Conservation (phyloP, 2,329 filamentous ascomycete genomes). For the Cadophora sp. region DNA sequence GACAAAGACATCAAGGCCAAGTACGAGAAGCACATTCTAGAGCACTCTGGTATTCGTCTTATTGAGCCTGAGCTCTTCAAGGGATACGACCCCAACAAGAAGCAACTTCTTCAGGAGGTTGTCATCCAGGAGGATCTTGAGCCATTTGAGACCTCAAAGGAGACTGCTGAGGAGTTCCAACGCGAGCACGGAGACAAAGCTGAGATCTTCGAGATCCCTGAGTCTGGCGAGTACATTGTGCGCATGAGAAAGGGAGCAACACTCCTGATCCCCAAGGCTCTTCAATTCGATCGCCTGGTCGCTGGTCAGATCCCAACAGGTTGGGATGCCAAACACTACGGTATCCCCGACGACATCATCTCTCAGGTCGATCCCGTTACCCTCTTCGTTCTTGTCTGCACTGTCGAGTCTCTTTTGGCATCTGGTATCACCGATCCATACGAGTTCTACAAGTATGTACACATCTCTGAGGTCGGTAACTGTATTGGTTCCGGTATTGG, state of each 20-base stretch:
- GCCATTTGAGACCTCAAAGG: conserved; percentile 95
- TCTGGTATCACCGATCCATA: conserved; percentile 98
- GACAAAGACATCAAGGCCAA: conserved; percentile 98
- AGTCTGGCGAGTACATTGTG: conserved; percentile 93
- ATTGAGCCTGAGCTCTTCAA: conserved; percentile 97
- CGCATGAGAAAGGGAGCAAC: conserved; percentile 95
- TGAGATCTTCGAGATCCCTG: conserved; percentile 93
- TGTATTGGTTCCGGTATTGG: conserved; percentile 98
- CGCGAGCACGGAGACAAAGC: conserved; percentile 97
- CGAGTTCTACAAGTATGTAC: conserved; percentile 99
- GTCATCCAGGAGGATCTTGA: conserved; percentile 97
- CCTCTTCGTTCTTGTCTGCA: conserved; percentile 92
- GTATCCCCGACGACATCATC: conserved; percentile 97
- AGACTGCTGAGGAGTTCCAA: conserved; percentile 97
- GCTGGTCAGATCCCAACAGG: conserved; percentile 96
- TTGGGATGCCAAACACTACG: conserved; percentile 96
- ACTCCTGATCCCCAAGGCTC: conserved; percentile 94
- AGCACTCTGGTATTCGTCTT: conserved; percentile 95
- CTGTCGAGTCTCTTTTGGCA: conserved; percentile 87
- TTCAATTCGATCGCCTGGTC: conserved; percentile 95
- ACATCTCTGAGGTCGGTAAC: conserved; percentile 97
- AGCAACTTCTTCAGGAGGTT: conserved; percentile 96
- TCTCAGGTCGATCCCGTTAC: conserved; percentile 97
- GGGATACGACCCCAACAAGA: conserved; percentile 97
- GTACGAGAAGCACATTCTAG: conserved; percentile 95